Evolutionary conservation across 1,284 basidiomycete genomes (phyloP), one percentile per base, ranked within the genome.

Genomic region (Pseudozyma tsukubaensis): DNA sequence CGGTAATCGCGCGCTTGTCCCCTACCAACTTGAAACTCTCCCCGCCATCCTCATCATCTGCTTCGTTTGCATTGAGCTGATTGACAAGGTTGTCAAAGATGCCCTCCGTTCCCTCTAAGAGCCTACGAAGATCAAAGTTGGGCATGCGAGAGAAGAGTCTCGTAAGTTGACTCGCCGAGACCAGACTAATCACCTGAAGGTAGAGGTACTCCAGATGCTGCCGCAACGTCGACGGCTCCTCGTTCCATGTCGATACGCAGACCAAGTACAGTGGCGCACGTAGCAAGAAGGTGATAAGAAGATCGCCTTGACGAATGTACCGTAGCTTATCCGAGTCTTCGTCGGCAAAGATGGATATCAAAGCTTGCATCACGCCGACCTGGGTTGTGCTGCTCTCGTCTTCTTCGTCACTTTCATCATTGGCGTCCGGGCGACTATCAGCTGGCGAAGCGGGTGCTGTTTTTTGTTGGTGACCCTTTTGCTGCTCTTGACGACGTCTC

Each of bases 181-280:
- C 90, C 29, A 97, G 90, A 72, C 92, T 94, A 50, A 97, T 85
- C 52, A 98, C 92, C 85, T 97, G 94, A 4, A 96, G 87, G 83
- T 99, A 92, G 10, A 99, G 88, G 85, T 96, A 95, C 84, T 98
- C 95, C 72, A 99, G 89, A 86, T 98, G 96, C 49, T 90, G 89
- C 50, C 94, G 90, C 72, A 92, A 91, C 76, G 95, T 91, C 73
- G 91, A 92, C 85, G 96, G 94, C 0, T 95, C 94, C 85, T 97
- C 94, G 32, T 92, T 92, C 92, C 93, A 96, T 21, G 91, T 90
- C 32, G 93, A 94, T 3, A 91, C 91, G 76, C 92, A 94, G 19
- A 92, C 93, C 77, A 96, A 92, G 85, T 97, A 97, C 32, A 99
- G 86, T 3, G 96, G 96, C 7, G 92, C 85, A 45, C 93, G 90